Evolutionary conservation across 2,329 filamentous ascomycete genomes (phyloP).

Genomic region (Furcasterigmium furcatum): DNA sequence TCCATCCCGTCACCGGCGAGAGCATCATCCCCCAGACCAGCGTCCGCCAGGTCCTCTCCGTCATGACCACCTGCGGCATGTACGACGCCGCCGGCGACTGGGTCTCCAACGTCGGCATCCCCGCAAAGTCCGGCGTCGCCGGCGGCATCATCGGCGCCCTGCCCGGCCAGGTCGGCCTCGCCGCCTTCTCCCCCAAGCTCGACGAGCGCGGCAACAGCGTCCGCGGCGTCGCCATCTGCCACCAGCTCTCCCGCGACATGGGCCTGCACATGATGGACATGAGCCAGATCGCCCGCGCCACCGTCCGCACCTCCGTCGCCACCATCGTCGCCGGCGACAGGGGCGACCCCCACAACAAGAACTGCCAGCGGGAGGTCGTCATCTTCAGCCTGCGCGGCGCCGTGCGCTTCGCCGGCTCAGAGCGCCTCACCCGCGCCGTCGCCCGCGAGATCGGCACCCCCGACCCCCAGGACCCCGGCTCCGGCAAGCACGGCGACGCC

Average conservation of each 20-base stretch:
- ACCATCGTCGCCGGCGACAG: conserved; percentile 21
- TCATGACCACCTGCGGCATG: conserved; percentile 39
- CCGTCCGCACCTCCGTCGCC: conserved; percentile 21
- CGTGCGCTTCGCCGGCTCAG: conserved; percentile 28
- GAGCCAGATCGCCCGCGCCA: conserved; percentile 24
- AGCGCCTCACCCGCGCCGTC: conserved; percentile 25
- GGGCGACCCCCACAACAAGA: conserved; percentile 17
- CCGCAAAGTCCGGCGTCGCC: conserved; percentile 31
- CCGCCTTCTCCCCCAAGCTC: conserved; percentile 25
- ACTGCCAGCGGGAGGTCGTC: conserved; percentile 21
- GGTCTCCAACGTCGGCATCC: conserved; percentile 33
- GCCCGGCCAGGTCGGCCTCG: conserved; percentile 26
- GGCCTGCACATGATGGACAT: conserved; percentile 27
- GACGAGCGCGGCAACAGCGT: conserved; percentile 28
- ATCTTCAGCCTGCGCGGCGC: conserved; percentile 27
- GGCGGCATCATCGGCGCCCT: conserved; percentile 27
- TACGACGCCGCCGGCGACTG: conserved; percentile 35
- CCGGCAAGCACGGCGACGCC: conserved; percentile 17
- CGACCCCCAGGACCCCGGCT: conserved; percentile 17
- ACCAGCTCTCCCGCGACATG: conserved; percentile 26
- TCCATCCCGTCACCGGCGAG: conserved; percentile 27
- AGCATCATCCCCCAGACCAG: conserved; percentile 28
- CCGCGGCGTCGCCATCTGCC: conserved; percentile 24
- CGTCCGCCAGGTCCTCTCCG: conserved; percentile 33
- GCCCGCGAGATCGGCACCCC: conserved; percentile 20